Evolutionary conservation across 345 rosid genomes (phyloP), one percentile per base, ranked within the genome.

Genomic region (Sapria himalayana): DNA sequence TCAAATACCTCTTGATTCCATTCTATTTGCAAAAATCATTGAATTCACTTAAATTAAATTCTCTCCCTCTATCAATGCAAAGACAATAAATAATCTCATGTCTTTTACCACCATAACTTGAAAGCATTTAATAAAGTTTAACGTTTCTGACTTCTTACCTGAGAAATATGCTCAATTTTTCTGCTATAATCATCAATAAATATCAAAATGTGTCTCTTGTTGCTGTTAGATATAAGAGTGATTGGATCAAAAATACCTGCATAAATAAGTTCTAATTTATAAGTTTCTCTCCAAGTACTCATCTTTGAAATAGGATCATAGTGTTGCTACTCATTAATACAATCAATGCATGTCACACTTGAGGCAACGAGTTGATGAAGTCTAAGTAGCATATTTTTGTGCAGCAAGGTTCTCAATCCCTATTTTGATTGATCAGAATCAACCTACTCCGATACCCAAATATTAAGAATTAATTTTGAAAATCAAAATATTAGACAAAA

Each of bases 31-130:
- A 37, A 18, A 0, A 38, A 0, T 3, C 4, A 0, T 20, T 13
- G 53, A 49, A 49, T 2, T 8, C 37, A 3, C 14, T 6, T 1
- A 39, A 39, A 0, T n/a, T 31, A 9, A 18, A 40, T 2, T 49
- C 46, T 18, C 29, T 46, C 6, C 45, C 27, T 2, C 48, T 24
- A 12, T 50, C 55, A 7, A 35, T 41, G 1, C 34, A 22, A 3
- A 41, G 13, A n/a, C 46, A 39, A 48, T 36, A 0, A 1, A 13
- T n/a, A 22, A 15, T 9, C 35, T 25, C 0, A 16, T 23, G 3
- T 48, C 39, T 21, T 11, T 40, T 10, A 21, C 44, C 2, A 22
- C 29, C 4, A 47, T 33, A 1, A 21, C 10, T 4, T 0, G 2
- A 4, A 49, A 49, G 0, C 31, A 21, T 19, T 6, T 22, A 22